Base-by-base conservation (phyloP, 495 filamentous ascomycete genomes). In the Hyaloscypha hepaticicola region DNA sequence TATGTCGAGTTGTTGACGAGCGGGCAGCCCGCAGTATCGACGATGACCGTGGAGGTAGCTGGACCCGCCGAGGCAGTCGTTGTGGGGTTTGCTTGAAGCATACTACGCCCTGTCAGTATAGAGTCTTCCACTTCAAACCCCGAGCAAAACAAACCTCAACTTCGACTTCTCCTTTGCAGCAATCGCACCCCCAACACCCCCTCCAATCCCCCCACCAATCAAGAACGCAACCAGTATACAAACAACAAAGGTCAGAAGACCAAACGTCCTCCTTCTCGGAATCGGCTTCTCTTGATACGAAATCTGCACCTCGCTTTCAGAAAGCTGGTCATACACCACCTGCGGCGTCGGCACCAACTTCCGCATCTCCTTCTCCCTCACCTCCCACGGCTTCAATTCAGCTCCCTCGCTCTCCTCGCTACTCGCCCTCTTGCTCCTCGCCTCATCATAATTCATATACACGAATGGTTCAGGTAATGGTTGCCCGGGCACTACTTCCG, bases 11-110 rank as follows among this genome's bases (percentile, higher is more conserved):
- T 60, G 19, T 62, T 63, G 22, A 66, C 51, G 0, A 56, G 29
- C 6, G 67, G 67, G 38, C 67, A 69, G 2, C 63, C 63, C n/a
- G 67, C 67, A 5, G 28, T 19, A 34, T 69, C 67, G 41, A 69
- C 21, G 22, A 63, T 51, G 9, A 52, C 53, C 1, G 55, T 69
- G n/a, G 58, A n/a, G 11, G 53, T 63, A 25, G 55, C 1, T 21
- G 27, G n/a, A 1, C 58, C 5, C 11, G 67, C 52, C 0, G 67
- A 21, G 1, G 45, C 12, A 1, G 50, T 60, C 25, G 55, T 33
- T 26, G 66, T 60, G 29, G 52, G 5, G 31, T 31, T 24, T 19
- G 25, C 3, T 63, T 51, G 55, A 5, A 22, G 33, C 4, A 3
- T 3, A 9, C 27, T 29, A 57, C 33, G 64, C 14, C 6, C 31